Evolutionary conservation across 371 early-diverging fungal genomes (phyloP), one percentile per base, ranked within the genome.

Genomic region (Cokeromyces recurvatus): DNA sequence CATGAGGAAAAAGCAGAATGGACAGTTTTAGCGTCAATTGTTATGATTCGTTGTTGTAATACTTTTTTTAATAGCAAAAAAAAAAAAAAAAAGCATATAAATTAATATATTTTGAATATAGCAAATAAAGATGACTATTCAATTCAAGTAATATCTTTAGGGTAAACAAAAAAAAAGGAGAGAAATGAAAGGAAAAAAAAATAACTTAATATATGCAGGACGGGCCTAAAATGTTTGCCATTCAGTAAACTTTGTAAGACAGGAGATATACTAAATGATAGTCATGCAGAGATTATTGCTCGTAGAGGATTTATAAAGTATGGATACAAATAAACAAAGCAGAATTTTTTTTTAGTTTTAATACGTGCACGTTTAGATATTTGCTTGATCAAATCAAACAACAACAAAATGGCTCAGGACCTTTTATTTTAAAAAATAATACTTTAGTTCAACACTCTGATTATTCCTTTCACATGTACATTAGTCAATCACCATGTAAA

Each of bases 221-320:
- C 91, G 5, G 94, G 94, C 10, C 77, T 91, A 37, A 93, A 92
- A 69, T 93, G 94, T 44, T 68, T 88, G 37, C 70, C 81, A n/a
- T 63, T 67, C 43, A 69, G 68, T 46, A 80, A 82, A 58, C 71
- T 86, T 27, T 65, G 71, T 46, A 56, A 53, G 4, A 60, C 64
- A 23, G 91, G 91, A 22, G 81, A 84, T 48, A 43, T 72, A 8
- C 61, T 93, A 5, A 84, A 86, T 61, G 94, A 93, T 66, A 75
- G 79, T 53, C 94, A 93, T 62, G 94, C 91, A 11, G 94, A 93
- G 59, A 71, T 90, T 0, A 64, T 93, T 20, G 87, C 91, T 17
- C 81, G 90, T 10, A 76, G 94, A 50, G 82, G 82, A 8, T 83
- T 91, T 49, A 64, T 86, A 35, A 76, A 74, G 85, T 89, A 73